Conservation (phyloP, 208 protist genomes). For the Trypanosoma theileri region DNA sequence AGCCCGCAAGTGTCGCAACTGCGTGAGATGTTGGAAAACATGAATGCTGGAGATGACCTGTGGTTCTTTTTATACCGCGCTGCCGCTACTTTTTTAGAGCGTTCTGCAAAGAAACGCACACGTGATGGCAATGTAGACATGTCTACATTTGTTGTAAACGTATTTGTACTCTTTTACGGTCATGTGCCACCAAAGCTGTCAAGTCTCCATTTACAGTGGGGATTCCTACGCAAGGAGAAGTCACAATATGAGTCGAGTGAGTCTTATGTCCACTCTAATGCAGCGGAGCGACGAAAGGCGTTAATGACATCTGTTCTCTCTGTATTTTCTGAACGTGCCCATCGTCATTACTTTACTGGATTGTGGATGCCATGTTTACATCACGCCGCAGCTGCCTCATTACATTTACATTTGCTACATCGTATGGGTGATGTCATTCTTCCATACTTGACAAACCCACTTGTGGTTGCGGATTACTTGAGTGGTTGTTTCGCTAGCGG, state of each 20-base stretch:
- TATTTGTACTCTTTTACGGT: constrained; percentile 75
- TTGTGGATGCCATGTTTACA: constrained; percentile 80
- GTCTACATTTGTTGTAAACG: constrained; percentile 51
- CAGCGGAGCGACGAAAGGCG: constrained; percentile 67
- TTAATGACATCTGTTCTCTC: constrained; percentile 67
- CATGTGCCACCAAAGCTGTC: constrained; percentile 52
- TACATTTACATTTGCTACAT: constrained; percentile 84
- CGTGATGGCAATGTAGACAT: constrained; percentile 18
- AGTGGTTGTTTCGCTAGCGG: constrained; percentile 82
- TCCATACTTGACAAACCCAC: constrained; percentile 78
- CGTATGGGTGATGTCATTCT: constrained; percentile 71
- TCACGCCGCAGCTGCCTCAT: constrained; percentile 42
- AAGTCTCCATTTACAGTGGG: constrained; percentile 56
- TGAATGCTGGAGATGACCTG: constrained; percentile 59
- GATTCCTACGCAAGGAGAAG: constrained; percentile 65
- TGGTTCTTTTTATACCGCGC: constrained; percentile 71
- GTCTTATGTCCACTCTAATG: constrained; percentile 64
- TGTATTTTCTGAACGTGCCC: constrained; percentile 78
- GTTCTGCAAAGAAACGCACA: constrained; percentile 46
- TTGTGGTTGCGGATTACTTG: constrained; percentile 86
- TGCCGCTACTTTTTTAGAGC: constrained; percentile 49
- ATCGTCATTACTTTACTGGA: constrained; percentile 81
- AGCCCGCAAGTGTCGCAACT: constrained; percentile 47
- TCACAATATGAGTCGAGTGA: constrained; percentile 52
- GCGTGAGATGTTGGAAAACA: constrained; percentile 41